Conservation (phyloP, 805 yeast genomes). For the Starmerella potacharoeniae region DNA sequence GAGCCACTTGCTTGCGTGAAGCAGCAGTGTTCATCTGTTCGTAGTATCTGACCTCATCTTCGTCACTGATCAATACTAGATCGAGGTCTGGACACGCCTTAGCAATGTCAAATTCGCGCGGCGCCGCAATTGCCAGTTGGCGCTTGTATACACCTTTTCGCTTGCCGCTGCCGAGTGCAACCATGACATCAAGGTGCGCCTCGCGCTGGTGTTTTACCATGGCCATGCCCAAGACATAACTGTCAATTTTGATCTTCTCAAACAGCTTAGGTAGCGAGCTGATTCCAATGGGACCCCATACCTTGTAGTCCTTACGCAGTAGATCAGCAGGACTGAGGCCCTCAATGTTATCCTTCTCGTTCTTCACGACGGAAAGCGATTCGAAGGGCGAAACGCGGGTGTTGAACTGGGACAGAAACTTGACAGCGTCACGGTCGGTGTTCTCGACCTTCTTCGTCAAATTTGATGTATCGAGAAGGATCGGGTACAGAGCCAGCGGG, state of each 20-base stretch:
- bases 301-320: slow-evolving; percentile 74
- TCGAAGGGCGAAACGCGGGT: slow-evolving; percentile 5
- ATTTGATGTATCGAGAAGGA: slow-evolving; percentile 65
- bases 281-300: slow-evolving; percentile 60
- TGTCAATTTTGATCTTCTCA: slow-evolving; percentile 37
- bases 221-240: slow-evolving; percentile 23
- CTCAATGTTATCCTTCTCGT: slow-evolving; percentile 49
- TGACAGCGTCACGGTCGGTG: slow-evolving; percentile 34
- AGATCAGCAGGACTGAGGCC: slow-evolving; percentile 54
- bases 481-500: slow-evolving; percentile 50
- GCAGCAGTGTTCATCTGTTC: slow-evolving; percentile 48
- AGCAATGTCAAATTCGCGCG: slow-evolving; percentile 26
- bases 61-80: slow-evolving; percentile 8
- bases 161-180: slow-evolving; percentile 38
- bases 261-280: slow-evolving; percentile 60
- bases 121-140: slow-evolving; percentile 32
- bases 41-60: slow-evolving; percentile 24
- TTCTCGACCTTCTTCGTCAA: slow-evolving; percentile 48
- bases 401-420: slow-evolving; percentile 7
- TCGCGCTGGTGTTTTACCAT: slow-evolving; percentile 27
- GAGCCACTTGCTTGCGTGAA: slow-evolving; percentile 82
- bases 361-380: slow-evolving; percentile 5
- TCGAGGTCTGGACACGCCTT: slow-evolving; percentile 13
- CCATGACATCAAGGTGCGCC: slow-evolving; percentile 32
- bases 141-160: slow-evolving; percentile 33